These are phyloP conservation scores for Dendrostoma leiphaemia DNA, from an alignment of 2,329 filamentous ascomycete genomes.

Conservation along the genomic window DNA sequence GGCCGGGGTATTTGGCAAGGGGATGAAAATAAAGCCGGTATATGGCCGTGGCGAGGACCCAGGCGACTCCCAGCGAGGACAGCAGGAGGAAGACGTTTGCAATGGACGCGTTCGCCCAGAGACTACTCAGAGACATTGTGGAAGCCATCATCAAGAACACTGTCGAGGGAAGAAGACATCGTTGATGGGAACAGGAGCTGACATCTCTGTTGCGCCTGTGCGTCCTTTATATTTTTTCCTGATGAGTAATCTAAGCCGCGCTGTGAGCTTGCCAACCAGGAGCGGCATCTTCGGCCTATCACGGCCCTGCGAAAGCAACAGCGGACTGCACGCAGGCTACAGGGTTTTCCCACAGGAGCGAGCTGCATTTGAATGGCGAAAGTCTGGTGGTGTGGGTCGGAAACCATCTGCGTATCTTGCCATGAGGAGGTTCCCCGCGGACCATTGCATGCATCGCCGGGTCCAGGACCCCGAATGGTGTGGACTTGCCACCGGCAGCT, in stretches of 20 bases:
- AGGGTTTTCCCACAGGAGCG: too few species aligned
- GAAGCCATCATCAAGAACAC: not conserved
- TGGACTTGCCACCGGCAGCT: too few species aligned
- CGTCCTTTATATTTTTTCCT: not conserved
- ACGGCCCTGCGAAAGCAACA: not conserved
- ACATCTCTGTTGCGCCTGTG: not conserved
- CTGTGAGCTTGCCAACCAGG: not conserved
- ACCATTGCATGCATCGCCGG: too few species aligned
- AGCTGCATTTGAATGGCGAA: too few species aligned
- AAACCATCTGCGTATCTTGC: too few species aligned
- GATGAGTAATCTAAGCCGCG: not conserved
- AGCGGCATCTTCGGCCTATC: not conserved
- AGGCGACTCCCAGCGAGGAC: not conserved
- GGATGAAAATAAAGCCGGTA: conserved; percentile 13
- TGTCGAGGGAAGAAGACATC: not conserved
- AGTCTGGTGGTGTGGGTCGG: too few species aligned
- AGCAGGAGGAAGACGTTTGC: not conserved
- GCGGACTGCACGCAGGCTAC: not conserved
- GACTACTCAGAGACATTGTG: not conserved
- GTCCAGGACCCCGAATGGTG: too few species aligned
- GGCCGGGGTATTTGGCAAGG: conserved; percentile 12
- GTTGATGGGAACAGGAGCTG: not conserved
- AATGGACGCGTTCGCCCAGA: not conserved
- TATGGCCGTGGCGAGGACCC: conserved; percentile 9
- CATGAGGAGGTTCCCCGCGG: too few species aligned